These are phyloP conservation scores for Colletotrichum endophyticum DNA, from an alignment of 2,329 filamentous ascomycete species.

Conservation along the genomic window DNA sequence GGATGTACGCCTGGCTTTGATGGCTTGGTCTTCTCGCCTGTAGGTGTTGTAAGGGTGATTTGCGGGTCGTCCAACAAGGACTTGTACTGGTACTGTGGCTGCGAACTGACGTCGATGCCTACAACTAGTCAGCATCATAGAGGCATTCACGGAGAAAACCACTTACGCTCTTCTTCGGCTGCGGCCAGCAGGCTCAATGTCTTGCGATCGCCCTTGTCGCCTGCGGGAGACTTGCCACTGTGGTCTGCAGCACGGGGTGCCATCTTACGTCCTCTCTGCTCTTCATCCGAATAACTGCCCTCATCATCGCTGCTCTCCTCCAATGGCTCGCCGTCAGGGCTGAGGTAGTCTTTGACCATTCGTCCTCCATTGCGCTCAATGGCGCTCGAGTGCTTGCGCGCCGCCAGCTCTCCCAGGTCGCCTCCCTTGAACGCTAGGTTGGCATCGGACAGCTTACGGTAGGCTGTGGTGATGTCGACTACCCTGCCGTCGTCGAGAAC, in stretches of 20 bases:
- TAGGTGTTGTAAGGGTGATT: slow-evolving; percentile 68
- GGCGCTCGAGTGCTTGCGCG: slow-evolving; percentile 53
- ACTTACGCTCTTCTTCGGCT: slow-evolving; percentile 80
- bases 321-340: slow-evolving; percentile 69
- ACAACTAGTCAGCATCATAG: slow-evolving; percentile 25
- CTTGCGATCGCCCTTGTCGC: slow-evolving; percentile 43
- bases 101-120: slow-evolving; percentile 61
- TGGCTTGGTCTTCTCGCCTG: slow-evolving; percentile 63
- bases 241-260: slow-evolving; percentile 51
- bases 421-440: slow-evolving; percentile 69
- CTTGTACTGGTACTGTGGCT: slow-evolving; percentile 58
- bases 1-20: slow-evolving; percentile 73
- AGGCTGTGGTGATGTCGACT: slow-evolving; percentile 73
- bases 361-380: slow-evolving; percentile 54
- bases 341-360: slow-evolving; percentile 70
- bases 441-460: slow-evolving; percentile 74
- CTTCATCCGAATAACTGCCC: slow-evolving; percentile 67
- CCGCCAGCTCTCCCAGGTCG: slow-evolving; percentile 64
- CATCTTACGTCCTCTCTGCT: slow-evolving; percentile 67
- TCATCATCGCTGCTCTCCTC: slow-evolving; percentile 77
- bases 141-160: neutral
- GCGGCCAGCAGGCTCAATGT: slow-evolving; percentile 72
- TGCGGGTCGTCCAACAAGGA: slow-evolving; percentile 71
- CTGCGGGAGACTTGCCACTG: slow-evolving; percentile 36
- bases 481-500: slow-evolving; percentile 65